Conservation (phyloP, 169 alveolate species). For the Plasmodium gonderi region DNA sequence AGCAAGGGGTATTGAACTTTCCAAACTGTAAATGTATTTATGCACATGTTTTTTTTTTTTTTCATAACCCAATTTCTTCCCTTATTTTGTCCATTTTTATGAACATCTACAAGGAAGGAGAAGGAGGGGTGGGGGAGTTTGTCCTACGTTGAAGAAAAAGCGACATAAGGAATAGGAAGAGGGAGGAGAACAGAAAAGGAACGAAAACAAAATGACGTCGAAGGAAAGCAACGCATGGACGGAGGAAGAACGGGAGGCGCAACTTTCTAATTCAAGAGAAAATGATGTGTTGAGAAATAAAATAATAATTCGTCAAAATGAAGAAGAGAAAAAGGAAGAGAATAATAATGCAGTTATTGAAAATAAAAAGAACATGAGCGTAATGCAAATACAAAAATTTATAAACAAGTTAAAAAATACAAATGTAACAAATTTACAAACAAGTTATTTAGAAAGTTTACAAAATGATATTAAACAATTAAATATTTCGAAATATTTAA, state of each 20-base stretch:
- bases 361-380: slow-evolving; percentile 34
- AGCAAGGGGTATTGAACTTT: too few species aligned
- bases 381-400: slow-evolving; percentile 63
- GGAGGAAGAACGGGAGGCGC: background rate
- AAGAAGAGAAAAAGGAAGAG: background rate
- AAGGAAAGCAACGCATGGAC: background rate
- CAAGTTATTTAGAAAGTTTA: slow-evolving; percentile 4
- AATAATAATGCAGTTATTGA: background rate
- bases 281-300: slow-evolving; percentile 31
- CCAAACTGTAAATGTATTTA: too few species aligned
- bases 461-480: slow-evolving; percentile 46
- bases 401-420: slow-evolving; percentile 54
- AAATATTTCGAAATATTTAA: slow-evolving; percentile 44
- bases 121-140: too few species aligned
- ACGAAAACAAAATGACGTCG: background rate
- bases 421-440: slow-evolving; percentile 22
- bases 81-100: too few species aligned
- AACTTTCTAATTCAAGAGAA: background rate
- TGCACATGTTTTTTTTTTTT: too few species aligned
- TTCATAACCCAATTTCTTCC: too few species aligned
- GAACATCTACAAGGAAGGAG: too few species aligned
- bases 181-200: too few species aligned
- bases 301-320: background rate
- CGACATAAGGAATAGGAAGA: too few species aligned
- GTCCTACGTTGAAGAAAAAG: too few species aligned